These are phyloP conservation scores for Talaromyces sp. DNA, from an alignment of 2,329 filamentous ascomycete species.

Conservation along the genomic window DNA sequence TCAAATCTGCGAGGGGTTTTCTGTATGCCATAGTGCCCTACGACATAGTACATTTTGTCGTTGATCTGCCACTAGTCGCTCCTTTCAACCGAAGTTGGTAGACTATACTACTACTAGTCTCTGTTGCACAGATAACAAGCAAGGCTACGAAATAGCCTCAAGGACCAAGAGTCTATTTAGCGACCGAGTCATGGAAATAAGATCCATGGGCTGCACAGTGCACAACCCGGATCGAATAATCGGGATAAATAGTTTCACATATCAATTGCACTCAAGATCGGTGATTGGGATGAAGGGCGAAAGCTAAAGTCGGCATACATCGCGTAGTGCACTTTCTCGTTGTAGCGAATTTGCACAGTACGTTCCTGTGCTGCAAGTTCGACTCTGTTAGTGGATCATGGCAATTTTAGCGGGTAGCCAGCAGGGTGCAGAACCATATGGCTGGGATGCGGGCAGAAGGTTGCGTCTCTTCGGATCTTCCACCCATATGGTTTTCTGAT, in stretches of 20 bases:
- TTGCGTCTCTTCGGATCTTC: background rate
- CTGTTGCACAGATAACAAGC: constrained; percentile 8
- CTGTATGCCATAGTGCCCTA: constrained; percentile 1
- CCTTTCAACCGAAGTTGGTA: too few species aligned
- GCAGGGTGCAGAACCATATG: constrained; percentile 8
- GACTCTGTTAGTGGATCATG: constrained; percentile 15
- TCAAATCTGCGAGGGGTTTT: constrained; percentile 15
- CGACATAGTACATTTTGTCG: background rate
- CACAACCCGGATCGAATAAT: background rate
- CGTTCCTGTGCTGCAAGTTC: background rate
- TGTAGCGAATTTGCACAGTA: background rate
- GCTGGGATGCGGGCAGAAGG: constrained; percentile 12
- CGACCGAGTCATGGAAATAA: constrained; percentile 6
- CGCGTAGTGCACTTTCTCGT: background rate
- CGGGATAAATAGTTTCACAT: background rate
- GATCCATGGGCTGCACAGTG: background rate
- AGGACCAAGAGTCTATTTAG: background rate
- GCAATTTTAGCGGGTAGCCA: constrained; percentile 1
- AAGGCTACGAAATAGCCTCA: constrained; percentile 8
- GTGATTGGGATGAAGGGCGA: background rate
- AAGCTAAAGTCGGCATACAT: background rate
- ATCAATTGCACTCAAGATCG: constrained; percentile 10
- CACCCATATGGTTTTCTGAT: background rate
- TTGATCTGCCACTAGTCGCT: background rate
- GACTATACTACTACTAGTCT: background rate